These are phyloP conservation scores for Sedum album DNA, from an alignment of 164 flowering plant species.

Conservation along the genomic window DNA sequence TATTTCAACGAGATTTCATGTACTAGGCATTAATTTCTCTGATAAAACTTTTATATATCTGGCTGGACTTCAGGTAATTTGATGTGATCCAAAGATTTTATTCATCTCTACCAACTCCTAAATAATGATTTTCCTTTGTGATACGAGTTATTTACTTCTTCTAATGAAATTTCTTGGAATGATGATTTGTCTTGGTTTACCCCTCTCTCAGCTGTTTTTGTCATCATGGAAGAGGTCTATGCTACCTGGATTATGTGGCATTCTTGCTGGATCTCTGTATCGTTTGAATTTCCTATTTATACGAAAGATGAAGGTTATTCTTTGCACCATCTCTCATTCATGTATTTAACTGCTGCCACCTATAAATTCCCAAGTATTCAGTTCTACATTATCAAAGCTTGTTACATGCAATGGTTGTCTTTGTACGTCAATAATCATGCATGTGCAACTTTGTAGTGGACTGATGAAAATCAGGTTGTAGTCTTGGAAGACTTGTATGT, in stretches of 20 bases:
- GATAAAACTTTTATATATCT: conserved; percentile 91
- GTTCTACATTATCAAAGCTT: too few species aligned
- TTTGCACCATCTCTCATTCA: neutral
- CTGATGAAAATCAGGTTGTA: neutral
- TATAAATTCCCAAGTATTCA: too few species aligned
- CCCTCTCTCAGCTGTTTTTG: conserved; percentile 62
- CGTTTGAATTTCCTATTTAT: conserved; percentile 59
- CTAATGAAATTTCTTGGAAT: neutral
- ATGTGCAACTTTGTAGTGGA: neutral
- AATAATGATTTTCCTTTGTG: neutral
- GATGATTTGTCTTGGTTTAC: neutral
- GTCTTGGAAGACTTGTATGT: neutral
- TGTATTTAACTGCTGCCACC: neutral
- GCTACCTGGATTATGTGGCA: conserved; percentile 80
- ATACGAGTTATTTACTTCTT: neutral
- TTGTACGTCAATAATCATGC: neutral
- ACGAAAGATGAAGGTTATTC: conserved; percentile 68
- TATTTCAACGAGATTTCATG: conserved; percentile 74
- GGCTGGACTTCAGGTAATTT: conserved; percentile 88
- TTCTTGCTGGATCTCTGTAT: conserved; percentile 77
- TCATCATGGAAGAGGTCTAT: conserved; percentile 90
- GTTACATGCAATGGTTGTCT: neutral
- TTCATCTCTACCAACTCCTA: neutral
- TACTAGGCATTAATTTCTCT: conserved; percentile 62
- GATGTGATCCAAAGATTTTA: neutral